Evolutionary conservation across 257 asterid genomes (phyloP), one percentile per base, ranked within the genome.

Genomic region (Fraxinus americana): DNA sequence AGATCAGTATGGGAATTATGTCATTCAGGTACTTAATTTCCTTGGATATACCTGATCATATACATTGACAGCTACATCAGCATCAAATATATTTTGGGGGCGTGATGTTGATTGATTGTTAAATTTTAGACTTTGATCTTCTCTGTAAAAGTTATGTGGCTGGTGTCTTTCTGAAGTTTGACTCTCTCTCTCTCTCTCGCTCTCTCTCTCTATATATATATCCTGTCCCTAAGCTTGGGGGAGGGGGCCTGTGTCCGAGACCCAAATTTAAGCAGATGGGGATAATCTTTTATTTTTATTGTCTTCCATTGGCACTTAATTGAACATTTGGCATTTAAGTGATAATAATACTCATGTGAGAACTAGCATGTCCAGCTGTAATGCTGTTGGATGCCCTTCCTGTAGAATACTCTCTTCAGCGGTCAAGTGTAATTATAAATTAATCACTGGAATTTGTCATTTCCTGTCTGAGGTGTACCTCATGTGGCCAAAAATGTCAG

Each of bases 1-100:
- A 81, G 97, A 94, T 45, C 98, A 94, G 72, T 94, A 91, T 57
- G 98, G 97, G 73, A 94, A 94, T 70, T 94, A 92, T 27, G 98
- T 94, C 78, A 89, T 94, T 86, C 98, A 94, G 98, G 98, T 94
- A 84, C 11, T 43, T 45, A 48, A n/a, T 59, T 21, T 68, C 72
- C 17, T 17, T 10, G 23, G 45, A 35, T 39, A 41, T 43, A 34
- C 59, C 25, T 25, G 29, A 50, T 52, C 65, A 19, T 16, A 16
- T 10, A 5, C 16, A 19, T 23, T 65, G 32, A 35, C 72, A 54
- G 12, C 14, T 8, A 39, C 19, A 39, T 32, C 14, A 75, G 75
- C 38, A 3, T 70, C 16, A 66, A n/a, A 39, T 16, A 30, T 34
- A 29, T 11, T 10, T 17, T 69, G 75, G 3, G 52, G 4, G 13